phyloP scores from a whole-genome alignment of 192 early-diverging fungal species.

The Allomyces arbusculus region DNA sequence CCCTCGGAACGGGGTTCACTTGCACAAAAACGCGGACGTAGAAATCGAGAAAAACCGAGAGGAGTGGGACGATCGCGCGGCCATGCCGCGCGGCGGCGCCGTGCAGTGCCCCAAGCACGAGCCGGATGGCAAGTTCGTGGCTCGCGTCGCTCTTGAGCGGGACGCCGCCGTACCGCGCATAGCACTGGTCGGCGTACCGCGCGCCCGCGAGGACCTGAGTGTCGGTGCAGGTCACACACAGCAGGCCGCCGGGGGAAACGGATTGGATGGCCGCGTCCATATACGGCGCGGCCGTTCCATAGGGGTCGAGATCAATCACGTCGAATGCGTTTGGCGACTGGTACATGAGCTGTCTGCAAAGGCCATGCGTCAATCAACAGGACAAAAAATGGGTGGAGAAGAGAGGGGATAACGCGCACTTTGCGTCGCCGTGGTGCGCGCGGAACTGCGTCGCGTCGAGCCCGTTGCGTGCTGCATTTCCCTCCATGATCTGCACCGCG shows the following conservation, averaged over 20 bases:
- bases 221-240: slow-evolving; percentile 97
- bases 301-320: slow-evolving; percentile 90
- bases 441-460: slow-evolving; percentile 47
- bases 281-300: slow-evolving; percentile 87
- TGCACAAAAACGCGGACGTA: slow-evolving; percentile 92
- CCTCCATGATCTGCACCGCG: slow-evolving; percentile 68
- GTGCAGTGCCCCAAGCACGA: slow-evolving; percentile 66
- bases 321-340: slow-evolving; percentile 44
- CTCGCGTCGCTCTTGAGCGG: slow-evolving; percentile 68
- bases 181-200: slow-evolving; percentile 71
- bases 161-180: slow-evolving; percentile 82
- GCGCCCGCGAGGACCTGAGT: slow-evolving; percentile 76
- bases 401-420: slow-evolving; percentile 16
- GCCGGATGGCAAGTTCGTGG: slow-evolving; percentile 85
- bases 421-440: slow-evolving; percentile 70
- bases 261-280: slow-evolving; percentile 85
- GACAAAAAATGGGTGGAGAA: background rate
- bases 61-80: slow-evolving; percentile 66
- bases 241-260: slow-evolving; percentile 65
- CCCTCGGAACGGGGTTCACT: slow-evolving; percentile 46
- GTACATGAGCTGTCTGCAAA: slow-evolving; percentile 44
- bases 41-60: slow-evolving; percentile 90
- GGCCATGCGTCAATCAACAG: too few relatives aligned
- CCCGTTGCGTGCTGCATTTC: slow-evolving; percentile 68
- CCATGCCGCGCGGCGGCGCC: slow-evolving; percentile 64